Evolutionary conservation across 2,329 filamentous ascomycete species (phyloP).

Genomic region (Beauveria scarabaeidicola): DNA sequence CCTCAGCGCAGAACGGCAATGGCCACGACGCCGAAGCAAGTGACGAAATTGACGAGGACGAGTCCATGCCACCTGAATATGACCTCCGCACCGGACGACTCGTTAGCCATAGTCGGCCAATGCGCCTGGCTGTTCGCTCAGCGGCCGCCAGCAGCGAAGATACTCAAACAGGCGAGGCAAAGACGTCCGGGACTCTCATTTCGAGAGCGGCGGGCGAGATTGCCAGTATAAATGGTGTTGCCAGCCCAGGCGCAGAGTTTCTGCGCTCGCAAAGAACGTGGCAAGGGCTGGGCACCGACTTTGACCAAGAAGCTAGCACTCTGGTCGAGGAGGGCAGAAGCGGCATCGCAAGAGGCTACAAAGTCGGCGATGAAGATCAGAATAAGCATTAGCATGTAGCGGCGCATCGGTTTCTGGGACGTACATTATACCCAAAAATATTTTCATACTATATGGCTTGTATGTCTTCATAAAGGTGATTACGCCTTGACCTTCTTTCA

Average conservation of each 20-base stretch:
- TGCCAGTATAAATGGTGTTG: conserved; percentile 71
- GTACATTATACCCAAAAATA: not conserved
- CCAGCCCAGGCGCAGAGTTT: conserved; percentile 88
- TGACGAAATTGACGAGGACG: conserved; percentile 48
- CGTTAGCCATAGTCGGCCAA: conserved; percentile 68
- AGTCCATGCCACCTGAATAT: conserved; percentile 80
- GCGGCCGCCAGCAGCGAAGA: conserved; percentile 5
- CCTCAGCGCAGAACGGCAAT: conserved; percentile 11
- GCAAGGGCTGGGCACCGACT: conserved; percentile 87
- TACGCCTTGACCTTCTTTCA: not conserved
- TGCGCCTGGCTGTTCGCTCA: conserved; percentile 33
- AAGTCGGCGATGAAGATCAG: conserved; percentile 50
- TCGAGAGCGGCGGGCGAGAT: conserved; percentile 57
- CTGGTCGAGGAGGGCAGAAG: conserved; percentile 76
- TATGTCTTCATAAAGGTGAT: not conserved
- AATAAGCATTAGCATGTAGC: conserved; percentile 20
- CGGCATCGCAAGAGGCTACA: conserved; percentile 84
- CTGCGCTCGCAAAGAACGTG: conserved; percentile 76
- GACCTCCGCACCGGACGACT: conserved; percentile 84
- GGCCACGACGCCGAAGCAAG: conserved; percentile 15
- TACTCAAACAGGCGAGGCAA: conserved; percentile 13
- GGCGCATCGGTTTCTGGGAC: not conserved
- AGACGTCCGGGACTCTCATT: conserved; percentile 37
- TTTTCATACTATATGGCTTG: not conserved
- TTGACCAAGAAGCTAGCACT: conserved; percentile 52